These are phyloP conservation scores for Elongisporangium prolatum DNA, from an alignment of 352 stramenopile species.

Conservation along the genomic window DNA sequence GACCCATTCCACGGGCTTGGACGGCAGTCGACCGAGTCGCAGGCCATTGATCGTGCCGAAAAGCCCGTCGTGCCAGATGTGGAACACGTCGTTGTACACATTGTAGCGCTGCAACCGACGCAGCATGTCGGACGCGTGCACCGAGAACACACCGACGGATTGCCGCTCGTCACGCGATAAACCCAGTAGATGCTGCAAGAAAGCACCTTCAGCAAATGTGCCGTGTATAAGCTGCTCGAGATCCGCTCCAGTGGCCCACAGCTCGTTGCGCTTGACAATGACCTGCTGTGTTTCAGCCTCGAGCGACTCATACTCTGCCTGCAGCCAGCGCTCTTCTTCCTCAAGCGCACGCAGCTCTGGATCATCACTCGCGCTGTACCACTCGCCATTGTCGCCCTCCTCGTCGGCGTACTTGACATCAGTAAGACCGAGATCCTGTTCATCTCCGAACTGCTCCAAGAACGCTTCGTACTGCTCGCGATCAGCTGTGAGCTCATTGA, in stretches of 20 bases:
- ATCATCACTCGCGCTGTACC: constrained; percentile 21
- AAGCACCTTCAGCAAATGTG: constrained; percentile 68
- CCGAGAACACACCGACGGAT: constrained; percentile 67
- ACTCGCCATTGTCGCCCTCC: constrained; percentile 28
- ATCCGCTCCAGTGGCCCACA: constrained; percentile 72
- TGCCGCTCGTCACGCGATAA: constrained; percentile 73
- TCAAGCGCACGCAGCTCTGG: constrained; percentile 47
- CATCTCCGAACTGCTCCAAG: constrained; percentile 37
- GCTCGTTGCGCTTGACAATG: constrained; percentile 45
- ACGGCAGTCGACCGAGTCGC: constrained; percentile 74
- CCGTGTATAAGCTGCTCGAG: constrained; percentile 67
- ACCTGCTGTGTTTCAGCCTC: constrained; percentile 56
- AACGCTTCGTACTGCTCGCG: constrained; percentile 52
- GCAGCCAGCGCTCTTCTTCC: constrained; percentile 54
- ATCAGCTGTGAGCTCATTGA: constrained; percentile 41
- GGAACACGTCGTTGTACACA: constrained; percentile 89
- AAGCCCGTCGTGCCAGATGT: constrained; percentile 88
- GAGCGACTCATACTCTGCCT: constrained; percentile 47
- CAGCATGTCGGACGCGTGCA: constrained; percentile 79
- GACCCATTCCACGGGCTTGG: constrained; percentile 83
- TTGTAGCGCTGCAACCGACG: constrained; percentile 81
- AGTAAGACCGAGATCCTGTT: constrained; percentile 14
- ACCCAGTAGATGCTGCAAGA: constrained; percentile 70
- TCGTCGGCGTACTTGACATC: constrained; percentile 7
- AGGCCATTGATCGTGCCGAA: constrained; percentile 90